Conservation (phyloP, 331 rosid species). For the Rosa hybrid region DNA sequence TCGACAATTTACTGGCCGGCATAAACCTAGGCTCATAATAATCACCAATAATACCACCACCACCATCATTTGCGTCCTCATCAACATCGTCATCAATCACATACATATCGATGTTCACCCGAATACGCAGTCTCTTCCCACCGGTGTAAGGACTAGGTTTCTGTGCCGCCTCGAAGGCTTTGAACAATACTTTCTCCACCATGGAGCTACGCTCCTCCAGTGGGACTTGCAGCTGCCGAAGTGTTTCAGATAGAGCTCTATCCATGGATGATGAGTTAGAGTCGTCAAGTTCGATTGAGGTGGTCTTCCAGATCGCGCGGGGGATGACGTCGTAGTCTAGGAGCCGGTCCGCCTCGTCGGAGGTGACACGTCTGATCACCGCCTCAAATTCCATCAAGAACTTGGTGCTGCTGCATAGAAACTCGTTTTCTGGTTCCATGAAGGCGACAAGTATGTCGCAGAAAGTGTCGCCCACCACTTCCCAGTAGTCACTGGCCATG, state of each 20-base stretch:
- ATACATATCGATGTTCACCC: neutral
- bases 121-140: neutral
- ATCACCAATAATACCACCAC: neutral
- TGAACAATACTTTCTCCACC: neutral
- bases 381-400: neutral
- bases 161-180: neutral
- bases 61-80: neutral
- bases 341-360: neutral
- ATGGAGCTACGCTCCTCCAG: neutral
- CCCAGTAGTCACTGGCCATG: neutral
- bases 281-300: neutral
- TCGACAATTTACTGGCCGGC: neutral
- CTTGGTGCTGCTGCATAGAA: neutral
- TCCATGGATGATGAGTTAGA: neutral
- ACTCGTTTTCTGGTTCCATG: neutral
- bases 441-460: neutral
- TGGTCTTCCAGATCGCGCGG: neutral
- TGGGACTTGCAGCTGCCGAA: neutral
- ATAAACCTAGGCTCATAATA: neutral
- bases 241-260: neutral
- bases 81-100: neutral
- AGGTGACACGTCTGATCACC: neutral
- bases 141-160: neutral
- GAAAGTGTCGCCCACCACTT: neutral
- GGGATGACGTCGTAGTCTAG: neutral